phyloP scores from a whole-genome alignment of 768 basidiomycete genomes.

The Termitomyces titanicus region DNA sequence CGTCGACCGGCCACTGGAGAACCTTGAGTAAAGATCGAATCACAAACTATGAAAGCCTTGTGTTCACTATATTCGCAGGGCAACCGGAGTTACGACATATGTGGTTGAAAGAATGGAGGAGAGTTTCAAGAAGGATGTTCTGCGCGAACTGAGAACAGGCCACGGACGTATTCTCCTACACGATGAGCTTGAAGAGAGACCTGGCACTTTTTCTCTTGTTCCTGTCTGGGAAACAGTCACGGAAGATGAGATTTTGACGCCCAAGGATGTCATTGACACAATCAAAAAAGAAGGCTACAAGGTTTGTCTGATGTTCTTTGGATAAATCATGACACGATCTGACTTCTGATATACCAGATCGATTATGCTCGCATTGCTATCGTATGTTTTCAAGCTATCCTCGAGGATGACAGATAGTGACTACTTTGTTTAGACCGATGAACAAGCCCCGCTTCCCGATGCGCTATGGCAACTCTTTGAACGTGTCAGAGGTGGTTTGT shows the following conservation, averaged over 20 bases:
- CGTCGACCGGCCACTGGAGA: slow-evolving; percentile 84
- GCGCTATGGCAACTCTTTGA: slow-evolving; percentile 78
- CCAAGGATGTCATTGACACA: slow-evolving; percentile 75
- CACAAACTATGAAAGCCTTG: background rate
- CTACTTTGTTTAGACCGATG: slow-evolving; percentile 71
- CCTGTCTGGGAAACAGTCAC: slow-evolving; percentile 92
- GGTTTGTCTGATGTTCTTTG: slow-evolving; percentile 30
- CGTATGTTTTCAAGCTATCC: slow-evolving; percentile 40
- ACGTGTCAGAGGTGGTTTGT: slow-evolving; percentile 58
- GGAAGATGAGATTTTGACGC: slow-evolving; percentile 83
- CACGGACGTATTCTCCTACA: slow-evolving; percentile 85
- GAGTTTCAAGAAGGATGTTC: slow-evolving; percentile 82
- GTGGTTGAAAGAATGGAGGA: slow-evolving; percentile 92
- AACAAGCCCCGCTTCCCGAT: slow-evolving; percentile 91
- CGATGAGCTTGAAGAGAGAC: slow-evolving; percentile 92
- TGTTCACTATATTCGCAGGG: slow-evolving; percentile 39
- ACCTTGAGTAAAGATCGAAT: slow-evolving; percentile 77
- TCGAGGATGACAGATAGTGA: background rate
- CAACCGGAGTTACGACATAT: slow-evolving; percentile 88
- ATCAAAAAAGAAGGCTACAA: slow-evolving; percentile 75
- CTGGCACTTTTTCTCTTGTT: slow-evolving; percentile 86
- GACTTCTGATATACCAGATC: slow-evolving; percentile 42
- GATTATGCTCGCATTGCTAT: slow-evolving; percentile 89
- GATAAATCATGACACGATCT: background rate
- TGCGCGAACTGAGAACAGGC: slow-evolving; percentile 71